A percentile compares a stretch with the other conserved stretches of the same genome.
phyloP scores from a whole-genome alignment of 306 rosid species.

The Cicer yamashitae region DNA sequence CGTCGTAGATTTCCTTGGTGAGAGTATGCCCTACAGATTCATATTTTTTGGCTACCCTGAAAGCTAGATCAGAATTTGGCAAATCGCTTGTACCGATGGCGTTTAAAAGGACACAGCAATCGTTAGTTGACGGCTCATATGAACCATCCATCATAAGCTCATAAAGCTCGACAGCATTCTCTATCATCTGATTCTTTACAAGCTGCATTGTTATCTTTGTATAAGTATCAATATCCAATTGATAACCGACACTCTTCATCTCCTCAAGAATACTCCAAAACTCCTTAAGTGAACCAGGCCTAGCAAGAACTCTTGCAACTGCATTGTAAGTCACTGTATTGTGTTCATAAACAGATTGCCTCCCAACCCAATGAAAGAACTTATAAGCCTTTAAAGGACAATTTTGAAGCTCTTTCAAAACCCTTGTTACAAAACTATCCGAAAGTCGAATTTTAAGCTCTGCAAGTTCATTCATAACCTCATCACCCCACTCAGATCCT shows the following conservation, averaged over 20 bases:
- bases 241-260: conserved; percentile 65
- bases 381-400: conserved; percentile 59
- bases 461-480: conserved; percentile 56
- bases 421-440: conserved; percentile 65
- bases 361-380: conserved; percentile 73
- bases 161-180: conserved; percentile 85
- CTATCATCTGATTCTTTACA: conserved; percentile 67
- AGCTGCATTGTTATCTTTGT: conserved; percentile 73
- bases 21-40: conserved; percentile 65
- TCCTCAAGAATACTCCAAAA: conserved; percentile 79
- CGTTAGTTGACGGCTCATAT: conserved; percentile 67
- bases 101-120: conserved; percentile 63
- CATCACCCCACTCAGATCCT: conserved; percentile 64
- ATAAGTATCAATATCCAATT: conserved; percentile 80
- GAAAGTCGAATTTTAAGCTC: conserved; percentile 54
- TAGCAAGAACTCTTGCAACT: conserved; percentile 66
- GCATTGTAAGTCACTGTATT: conserved; percentile 75
- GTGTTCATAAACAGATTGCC: conserved; percentile 57
- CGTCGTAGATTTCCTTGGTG: conserved; percentile 76
- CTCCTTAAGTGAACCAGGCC: conserved; percentile 58
- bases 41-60: conserved; percentile 69
- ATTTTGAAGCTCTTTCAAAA: conserved; percentile 65
- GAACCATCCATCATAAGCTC: conserved; percentile 95
- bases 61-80: conserved; percentile 68
- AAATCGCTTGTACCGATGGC: conserved; percentile 50